Evolutionary conservation across 805 yeast genomes (phyloP).

Genomic region (Pachysolen tannophilus): DNA sequence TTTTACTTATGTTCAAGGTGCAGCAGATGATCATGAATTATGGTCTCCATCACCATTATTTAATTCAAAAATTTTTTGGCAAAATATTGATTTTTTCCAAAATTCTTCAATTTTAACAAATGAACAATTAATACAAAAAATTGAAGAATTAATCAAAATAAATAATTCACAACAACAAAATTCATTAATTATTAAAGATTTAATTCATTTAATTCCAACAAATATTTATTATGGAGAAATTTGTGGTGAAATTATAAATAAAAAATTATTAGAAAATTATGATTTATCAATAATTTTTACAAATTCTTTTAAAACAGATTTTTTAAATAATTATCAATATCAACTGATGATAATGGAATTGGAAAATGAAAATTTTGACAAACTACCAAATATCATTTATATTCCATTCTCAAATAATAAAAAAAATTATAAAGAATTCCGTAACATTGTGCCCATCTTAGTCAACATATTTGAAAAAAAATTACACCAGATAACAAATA

Average conservation of each 20-base stretch:
- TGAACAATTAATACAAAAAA: conserved; percentile 17
- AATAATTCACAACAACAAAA: conserved; percentile 9
- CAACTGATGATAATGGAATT: neutral
- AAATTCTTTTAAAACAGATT: neutral
- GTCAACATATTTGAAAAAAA: neutral
- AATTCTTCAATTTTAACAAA: conserved; percentile 20
- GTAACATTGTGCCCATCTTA: conserved; percentile 1
- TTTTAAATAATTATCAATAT: neutral
- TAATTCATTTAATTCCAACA: neutral
- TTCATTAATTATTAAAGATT: neutral
- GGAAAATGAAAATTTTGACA: neutral
- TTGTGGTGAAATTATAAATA: neutral
- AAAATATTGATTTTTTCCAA: conserved; percentile 21
- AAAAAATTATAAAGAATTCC: conserved; percentile 6
- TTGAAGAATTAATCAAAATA: conserved; percentile 11
- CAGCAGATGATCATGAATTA: conserved; percentile 89
- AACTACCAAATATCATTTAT: neutral
- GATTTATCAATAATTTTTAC: conserved; percentile 4
- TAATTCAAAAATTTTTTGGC: conserved; percentile 53
- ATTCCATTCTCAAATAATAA: conserved; percentile 4
- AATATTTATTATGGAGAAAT: neutral
- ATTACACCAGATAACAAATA: conserved; percentile 1
- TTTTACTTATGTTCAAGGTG: conserved; percentile 76
- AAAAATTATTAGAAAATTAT: neutral
- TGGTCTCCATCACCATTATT: conserved; percentile 52